phyloP scores from a whole-genome alignment of 1,139 yeast genomes.

The Debaryomyces subglobosus region DNA sequence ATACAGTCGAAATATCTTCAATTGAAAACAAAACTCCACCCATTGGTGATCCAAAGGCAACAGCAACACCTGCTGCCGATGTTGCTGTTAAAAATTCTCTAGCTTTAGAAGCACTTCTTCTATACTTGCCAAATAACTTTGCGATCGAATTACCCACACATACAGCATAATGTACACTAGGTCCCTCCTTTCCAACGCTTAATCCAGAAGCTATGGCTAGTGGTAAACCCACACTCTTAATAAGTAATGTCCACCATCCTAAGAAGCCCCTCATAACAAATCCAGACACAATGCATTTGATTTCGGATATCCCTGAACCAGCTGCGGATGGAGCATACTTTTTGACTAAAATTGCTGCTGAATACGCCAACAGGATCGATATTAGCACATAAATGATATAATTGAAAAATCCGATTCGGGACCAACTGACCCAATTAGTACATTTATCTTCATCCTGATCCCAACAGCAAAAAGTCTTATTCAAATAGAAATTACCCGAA shows the following conservation, averaged over 20 bases:
- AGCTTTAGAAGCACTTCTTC: constrained; percentile 50
- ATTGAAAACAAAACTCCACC: constrained; percentile 72
- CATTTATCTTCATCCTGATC: constrained; percentile 56
- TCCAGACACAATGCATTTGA: constrained; percentile 93
- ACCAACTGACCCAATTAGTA: constrained; percentile 60
- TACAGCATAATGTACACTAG: constrained; percentile 83
- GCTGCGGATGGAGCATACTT: constrained; percentile 88
- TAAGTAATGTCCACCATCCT: constrained; percentile 68
- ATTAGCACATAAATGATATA: constrained; percentile 62
- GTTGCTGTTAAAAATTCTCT: constrained; percentile 63
- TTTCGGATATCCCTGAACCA: constrained; percentile 96
- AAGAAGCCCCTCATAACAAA: constrained; percentile 80
- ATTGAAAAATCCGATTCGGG: constrained; percentile 43
- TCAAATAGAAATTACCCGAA: constrained; percentile 66
- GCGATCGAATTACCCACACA: constrained; percentile 76
- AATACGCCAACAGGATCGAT: constrained; percentile 62
- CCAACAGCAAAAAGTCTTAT: constrained; percentile 81
- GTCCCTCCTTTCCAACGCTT: constrained; percentile 85
- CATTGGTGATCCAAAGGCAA: constrained; percentile 74
- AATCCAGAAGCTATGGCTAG: constrained; percentile 82
- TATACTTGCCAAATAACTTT: constrained; percentile 48
- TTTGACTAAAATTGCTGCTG: constrained; percentile 71
- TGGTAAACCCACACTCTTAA: constrained; percentile 83
- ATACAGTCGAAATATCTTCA: constrained; percentile 74
- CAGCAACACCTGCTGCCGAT: constrained; percentile 74